These are phyloP conservation scores for Coniochaeta sp. DNA, from an alignment of 2,329 filamentous ascomycete genomes.

Conservation along the genomic window DNA sequence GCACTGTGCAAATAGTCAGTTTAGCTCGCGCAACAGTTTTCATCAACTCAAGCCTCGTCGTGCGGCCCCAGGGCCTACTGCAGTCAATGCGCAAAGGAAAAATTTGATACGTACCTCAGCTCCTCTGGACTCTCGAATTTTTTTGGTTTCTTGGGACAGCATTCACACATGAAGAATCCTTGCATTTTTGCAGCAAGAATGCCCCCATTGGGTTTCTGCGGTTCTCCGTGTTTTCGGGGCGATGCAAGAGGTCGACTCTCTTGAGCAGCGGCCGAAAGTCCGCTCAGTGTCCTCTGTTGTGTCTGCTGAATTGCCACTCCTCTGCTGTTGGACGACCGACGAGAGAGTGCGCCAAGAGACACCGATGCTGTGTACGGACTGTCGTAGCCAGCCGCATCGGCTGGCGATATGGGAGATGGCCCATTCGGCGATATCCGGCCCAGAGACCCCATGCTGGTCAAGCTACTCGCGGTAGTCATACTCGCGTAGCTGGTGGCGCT, in stretches of 20 bases:
- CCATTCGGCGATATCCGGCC: slow-evolving; percentile 38
- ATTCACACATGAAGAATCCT: slow-evolving; percentile 69
- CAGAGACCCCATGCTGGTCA: slow-evolving; percentile 34
- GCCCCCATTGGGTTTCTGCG: slow-evolving; percentile 33
- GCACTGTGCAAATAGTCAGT: slow-evolving; percentile 44
- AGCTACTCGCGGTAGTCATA: slow-evolving; percentile 33
- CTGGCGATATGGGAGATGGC: slow-evolving; percentile 41
- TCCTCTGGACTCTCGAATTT: slow-evolving; percentile 85
- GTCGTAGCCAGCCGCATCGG: slow-evolving; percentile 25
- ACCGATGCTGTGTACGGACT: neutral
- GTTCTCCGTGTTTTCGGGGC: slow-evolving; percentile 43
- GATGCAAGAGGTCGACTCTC: slow-evolving; percentile 31
- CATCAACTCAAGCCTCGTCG: no score
- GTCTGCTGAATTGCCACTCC: slow-evolving; percentile 24
- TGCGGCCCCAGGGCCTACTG: neutral
- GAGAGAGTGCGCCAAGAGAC: slow-evolving; percentile 37
- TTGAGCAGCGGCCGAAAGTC: slow-evolving; percentile 16
- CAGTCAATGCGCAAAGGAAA: neutral
- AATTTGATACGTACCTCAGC: slow-evolving; percentile 57
- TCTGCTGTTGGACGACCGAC: slow-evolving; percentile 29
- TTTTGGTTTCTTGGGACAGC: slow-evolving; percentile 94
- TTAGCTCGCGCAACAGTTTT: no score
- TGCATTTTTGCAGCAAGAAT: slow-evolving; percentile 40
- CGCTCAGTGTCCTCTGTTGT: slow-evolving; percentile 40
- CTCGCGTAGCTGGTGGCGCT: slow-evolving; percentile 43